Percentiles rank a stretch among this genome's conserved stretches.
Conservation (phyloP, 2,329 filamentous ascomycete species). For the Hypoxylon sp. region DNA sequence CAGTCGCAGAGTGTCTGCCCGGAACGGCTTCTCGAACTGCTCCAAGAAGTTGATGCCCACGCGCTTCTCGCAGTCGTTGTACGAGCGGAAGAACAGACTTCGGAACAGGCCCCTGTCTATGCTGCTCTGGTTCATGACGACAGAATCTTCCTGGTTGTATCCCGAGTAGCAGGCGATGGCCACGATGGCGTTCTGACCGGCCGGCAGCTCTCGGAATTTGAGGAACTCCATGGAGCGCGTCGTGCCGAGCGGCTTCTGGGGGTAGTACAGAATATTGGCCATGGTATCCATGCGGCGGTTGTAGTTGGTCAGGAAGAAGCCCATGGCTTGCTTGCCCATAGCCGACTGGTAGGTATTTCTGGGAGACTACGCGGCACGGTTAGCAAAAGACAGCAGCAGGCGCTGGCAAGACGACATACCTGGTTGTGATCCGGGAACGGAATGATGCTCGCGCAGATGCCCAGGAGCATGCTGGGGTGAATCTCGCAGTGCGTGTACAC, state of each 20-base stretch:
- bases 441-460: conserved; percentile 98
- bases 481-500: conserved; percentile 99
- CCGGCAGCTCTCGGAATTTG: conserved; percentile 96
- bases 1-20: conserved; percentile 85
- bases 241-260: conserved; percentile 94
- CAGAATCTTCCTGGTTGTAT: conserved; percentile 99
- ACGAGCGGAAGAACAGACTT: conserved; percentile 96
- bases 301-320: conserved; percentile 97
- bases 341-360: conserved; percentile 99
- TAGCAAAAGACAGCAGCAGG: conserved; percentile 40
- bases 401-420: conserved; percentile 53
- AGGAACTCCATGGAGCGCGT: conserved; percentile 98
- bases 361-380: conserved; percentile 70
- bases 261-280: conserved; percentile 99
- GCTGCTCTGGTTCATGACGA: conserved; percentile 99
- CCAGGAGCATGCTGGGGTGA: conserved; percentile 98
- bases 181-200: conserved; percentile 97
- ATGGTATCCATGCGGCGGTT: conserved; percentile 98
- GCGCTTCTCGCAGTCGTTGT: conserved; percentile 96
- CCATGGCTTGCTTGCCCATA: conserved; percentile 99
- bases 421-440: conserved; percentile 99
- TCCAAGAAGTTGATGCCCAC: conserved; percentile 94
- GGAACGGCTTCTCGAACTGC: conserved; percentile 92
- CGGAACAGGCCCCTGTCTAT: conserved; percentile 97
- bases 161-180: conserved; percentile 97